Percentiles rank a stretch among this genome's conserved stretches.
phyloP scores from a whole-genome alignment of 1,139 yeast species.

The Suhomyces taliae region DNA sequence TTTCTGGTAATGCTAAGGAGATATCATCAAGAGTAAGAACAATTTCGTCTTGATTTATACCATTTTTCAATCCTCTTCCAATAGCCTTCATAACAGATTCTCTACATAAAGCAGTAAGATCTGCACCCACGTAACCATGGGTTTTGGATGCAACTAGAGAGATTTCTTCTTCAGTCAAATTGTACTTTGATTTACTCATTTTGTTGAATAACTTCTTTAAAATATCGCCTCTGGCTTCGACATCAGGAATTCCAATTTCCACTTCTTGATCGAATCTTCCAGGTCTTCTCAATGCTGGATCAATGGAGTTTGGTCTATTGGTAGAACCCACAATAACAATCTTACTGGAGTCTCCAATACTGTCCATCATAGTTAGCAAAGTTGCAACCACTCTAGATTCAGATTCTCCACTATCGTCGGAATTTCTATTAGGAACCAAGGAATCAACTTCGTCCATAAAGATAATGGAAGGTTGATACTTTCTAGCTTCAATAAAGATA shows the following conservation, averaged over 20 bases:
- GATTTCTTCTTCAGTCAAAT: slow-evolving; percentile 54
- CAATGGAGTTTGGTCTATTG: slow-evolving; percentile 78
- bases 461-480: slow-evolving; percentile 81
- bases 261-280: slow-evolving; percentile 91
- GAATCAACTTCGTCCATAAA: slow-evolving; percentile 94
- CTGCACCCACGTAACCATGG: slow-evolving; percentile 84
- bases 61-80: slow-evolving; percentile 47
- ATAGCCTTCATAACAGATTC: slow-evolving; percentile 89
- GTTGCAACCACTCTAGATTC: slow-evolving; percentile 92
- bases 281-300: slow-evolving; percentile 51
- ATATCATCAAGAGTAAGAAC: slow-evolving; percentile 52
- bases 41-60: slow-evolving; percentile 23
- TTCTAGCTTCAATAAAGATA: slow-evolving; percentile 80
- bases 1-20: slow-evolving; percentile 66
- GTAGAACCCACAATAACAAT: slow-evolving; percentile 80
- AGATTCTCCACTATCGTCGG: slow-evolving; percentile 86
- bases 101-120: slow-evolving; percentile 79
- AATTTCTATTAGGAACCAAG: slow-evolving; percentile 75
- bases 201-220: slow-evolving; percentile 57
- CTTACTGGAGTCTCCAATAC: slow-evolving; percentile 68
- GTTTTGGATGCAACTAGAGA: slow-evolving; percentile 63
- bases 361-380: slow-evolving; percentile 83
- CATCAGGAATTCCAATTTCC: slow-evolving; percentile 78
- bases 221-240: slow-evolving; percentile 62
- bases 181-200: slow-evolving; percentile 60